Evolutionary conservation across 2,329 filamentous ascomycete genomes (phyloP).

Genomic region (Aureobasidium sp.): DNA sequence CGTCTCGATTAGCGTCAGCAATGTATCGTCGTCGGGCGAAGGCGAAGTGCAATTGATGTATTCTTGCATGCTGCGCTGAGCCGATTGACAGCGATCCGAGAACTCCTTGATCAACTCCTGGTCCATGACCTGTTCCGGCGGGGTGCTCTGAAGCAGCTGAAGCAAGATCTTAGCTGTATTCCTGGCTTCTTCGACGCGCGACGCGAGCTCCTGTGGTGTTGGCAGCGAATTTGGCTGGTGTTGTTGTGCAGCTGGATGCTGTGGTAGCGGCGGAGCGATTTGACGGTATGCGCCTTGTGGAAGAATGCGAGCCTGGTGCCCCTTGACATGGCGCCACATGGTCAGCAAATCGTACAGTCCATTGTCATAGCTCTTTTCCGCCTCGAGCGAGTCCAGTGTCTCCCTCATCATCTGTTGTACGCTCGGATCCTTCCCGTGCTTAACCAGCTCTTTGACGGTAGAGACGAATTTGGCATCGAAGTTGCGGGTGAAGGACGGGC

Average conservation of each 20-base stretch:
- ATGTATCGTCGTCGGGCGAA: constrained; percentile 81
- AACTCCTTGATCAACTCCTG: constrained; percentile 95
- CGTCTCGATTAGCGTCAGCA: constrained; percentile 86
- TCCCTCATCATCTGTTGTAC: constrained; percentile 83
- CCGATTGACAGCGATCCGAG: constrained; percentile 71
- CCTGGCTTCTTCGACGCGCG: constrained; percentile 78
- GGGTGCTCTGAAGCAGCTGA: constrained; percentile 82
- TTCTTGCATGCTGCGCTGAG: constrained; percentile 69
- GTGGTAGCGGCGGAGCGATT: background rate
- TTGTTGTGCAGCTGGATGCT: background rate
- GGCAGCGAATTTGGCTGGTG: constrained; percentile 45
- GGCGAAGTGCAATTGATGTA: constrained; percentile 79
- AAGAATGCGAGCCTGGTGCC: constrained; percentile 23
- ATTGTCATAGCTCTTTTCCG: constrained; percentile 63
- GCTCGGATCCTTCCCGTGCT: constrained; percentile 59
- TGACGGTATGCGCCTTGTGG: constrained; percentile 1
- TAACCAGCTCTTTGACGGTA: constrained; percentile 65
- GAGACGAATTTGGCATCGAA: constrained; percentile 77
- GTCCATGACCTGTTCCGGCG: constrained; percentile 61
- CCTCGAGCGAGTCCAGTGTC: constrained; percentile 70
- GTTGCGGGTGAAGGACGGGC: constrained; percentile 81
- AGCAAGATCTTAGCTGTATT: constrained; percentile 88
- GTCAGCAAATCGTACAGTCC: constrained; percentile 60
- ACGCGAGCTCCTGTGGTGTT: constrained; percentile 64
- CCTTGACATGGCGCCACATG: constrained; percentile 89